Conservation (phyloP, 139 green algal genomes). For the Tetradesmus lagerheimii region DNA sequence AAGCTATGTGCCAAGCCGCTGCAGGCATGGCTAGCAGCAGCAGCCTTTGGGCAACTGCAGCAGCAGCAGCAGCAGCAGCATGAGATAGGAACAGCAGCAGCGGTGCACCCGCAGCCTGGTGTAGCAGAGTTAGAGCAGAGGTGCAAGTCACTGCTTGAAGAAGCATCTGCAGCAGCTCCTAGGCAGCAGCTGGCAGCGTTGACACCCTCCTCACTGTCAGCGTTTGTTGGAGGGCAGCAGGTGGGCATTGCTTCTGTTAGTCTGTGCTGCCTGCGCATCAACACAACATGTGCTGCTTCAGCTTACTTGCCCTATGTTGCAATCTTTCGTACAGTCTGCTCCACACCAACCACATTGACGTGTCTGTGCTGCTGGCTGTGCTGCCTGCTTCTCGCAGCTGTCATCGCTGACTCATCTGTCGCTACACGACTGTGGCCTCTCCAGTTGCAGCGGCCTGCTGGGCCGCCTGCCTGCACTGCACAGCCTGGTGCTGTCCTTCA, state of each 20-base stretch:
- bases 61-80: slow-evolving; percentile 14
- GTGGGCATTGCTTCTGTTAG: neutral
- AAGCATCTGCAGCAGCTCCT: slow-evolving; percentile 18
- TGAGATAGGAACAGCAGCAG: neutral
- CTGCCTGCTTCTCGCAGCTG: neutral
- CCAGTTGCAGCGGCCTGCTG: slow-evolving; percentile 58
- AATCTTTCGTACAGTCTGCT: neutral
- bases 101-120: neutral
- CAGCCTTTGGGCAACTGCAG: neutral
- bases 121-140: neutral
- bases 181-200: slow-evolving; percentile 9
- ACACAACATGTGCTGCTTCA: neutral
- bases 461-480: slow-evolving; percentile 32
- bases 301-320: neutral
- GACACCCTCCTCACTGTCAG: neutral
- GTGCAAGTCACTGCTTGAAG: neutral
- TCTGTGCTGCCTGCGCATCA: neutral
- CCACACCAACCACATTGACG: neutral
- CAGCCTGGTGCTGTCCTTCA: slow-evolving; percentile 75
- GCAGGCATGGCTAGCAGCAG: slow-evolving; percentile 59
- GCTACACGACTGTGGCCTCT: slow-evolving; percentile 64
- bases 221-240: neutral
- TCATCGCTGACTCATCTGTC: slow-evolving; percentile 62
- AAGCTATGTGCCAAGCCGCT: slow-evolving; percentile 55
- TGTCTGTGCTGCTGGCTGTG: neutral